Base-by-base conservation (phyloP, 257 asterid species). In the Primulina tabacum region DNA sequence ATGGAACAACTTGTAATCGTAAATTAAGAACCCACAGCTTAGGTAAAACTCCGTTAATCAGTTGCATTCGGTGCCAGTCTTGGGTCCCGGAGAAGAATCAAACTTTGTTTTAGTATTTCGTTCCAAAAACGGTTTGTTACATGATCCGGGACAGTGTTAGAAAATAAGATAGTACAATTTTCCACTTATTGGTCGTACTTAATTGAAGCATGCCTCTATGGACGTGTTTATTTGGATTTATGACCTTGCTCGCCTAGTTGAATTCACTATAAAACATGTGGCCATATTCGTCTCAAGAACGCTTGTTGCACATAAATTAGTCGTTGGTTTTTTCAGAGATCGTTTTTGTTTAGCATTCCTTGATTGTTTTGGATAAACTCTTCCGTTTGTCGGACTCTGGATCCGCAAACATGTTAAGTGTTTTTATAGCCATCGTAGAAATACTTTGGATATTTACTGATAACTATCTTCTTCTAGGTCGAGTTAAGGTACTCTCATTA, bases 1-100 rank as follows among this genome's bases (percentile, higher is more conserved):
- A 12, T 35, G 52, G 69, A 69, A 53, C 24, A 56, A 75, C 33
- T 69, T 53, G 55, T 55, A 58, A 47, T 6, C 28, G 40, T 58
- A 35, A 28, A 66, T 24, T 16, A 65, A 62, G 64, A 21, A 26
- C 66, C 61, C 37, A 47, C 65, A 35, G 68, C 61, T 56, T 56
- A 37, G 16, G 64, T 65, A 74, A 67, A 67, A 68, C 71, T 57
- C 20, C 7, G 53, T 43, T 4, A 43, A 4, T 43, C 7, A 50
- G 20, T 17, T 50, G 57, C 57, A 50, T 50, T 50, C 21, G 57
- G 7, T 14, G 20, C 57, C 20, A 50, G 57, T 50, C 20, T 50
- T 16, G 57, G n/a, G n/a, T 14, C 57, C 57, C 21, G 21, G 8
- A 14, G 57, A 17, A 16, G 57, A 16, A 50, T 7, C 21, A 50